Evolutionary conservation across 192 early-diverging fungal genomes (phyloP).

Genomic region (Phlyctochytrium planicorne): DNA sequence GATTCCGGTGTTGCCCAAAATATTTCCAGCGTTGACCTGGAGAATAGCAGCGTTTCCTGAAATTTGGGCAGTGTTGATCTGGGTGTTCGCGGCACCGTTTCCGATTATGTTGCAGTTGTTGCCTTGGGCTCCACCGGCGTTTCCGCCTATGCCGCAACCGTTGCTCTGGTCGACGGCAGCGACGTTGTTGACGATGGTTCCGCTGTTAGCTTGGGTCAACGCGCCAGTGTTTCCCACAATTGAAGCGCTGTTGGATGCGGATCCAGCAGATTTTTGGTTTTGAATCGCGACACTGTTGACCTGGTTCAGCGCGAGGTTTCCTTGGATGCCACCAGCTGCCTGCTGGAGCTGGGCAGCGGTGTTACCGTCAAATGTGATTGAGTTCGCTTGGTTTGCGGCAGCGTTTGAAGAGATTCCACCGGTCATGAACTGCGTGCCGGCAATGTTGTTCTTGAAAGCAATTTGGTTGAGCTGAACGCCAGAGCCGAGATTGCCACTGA

Average conservation of each 20-base stretch:
- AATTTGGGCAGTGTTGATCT: not conserved
- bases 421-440: not conserved
- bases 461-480: not conserved
- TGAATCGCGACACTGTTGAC: not conserved
- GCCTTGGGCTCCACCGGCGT: not conserved
- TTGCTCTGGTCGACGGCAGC: not conserved
- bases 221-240: not conserved
- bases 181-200: not conserved
- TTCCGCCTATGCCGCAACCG: not conserved
- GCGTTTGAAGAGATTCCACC: not conserved
- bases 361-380: not conserved
- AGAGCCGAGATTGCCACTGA: not conserved
- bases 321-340: not conserved
- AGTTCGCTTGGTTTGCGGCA: not conserved
- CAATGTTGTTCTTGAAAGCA: not conserved
- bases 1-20: not conserved
- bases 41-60: not conserved
- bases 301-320: not conserved
- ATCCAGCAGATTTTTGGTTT: not conserved
- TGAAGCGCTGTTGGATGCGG: not conserved
- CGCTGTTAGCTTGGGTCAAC: not conserved
- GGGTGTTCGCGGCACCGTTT: not conserved
- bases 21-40: not conserved
- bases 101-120: not conserved
- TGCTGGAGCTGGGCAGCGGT: not conserved